Base-by-base conservation (phyloP, 164 flowering plant species). In the Cinnamomum chago region DNA sequence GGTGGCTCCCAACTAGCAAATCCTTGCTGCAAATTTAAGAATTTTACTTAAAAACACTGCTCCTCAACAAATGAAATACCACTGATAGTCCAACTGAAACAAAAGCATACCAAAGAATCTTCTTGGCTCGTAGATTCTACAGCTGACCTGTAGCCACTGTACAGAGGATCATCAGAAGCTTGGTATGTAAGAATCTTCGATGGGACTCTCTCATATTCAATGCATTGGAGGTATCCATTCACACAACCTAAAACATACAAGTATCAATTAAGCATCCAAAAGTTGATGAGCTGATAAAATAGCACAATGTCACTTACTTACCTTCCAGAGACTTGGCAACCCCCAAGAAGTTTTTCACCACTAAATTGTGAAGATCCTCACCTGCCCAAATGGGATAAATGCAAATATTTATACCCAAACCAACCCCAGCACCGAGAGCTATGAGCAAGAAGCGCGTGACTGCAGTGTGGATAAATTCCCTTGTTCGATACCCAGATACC, bases 1-100 rank as follows among this genome's bases (percentile, higher is more conserved):
- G 98, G 97, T 27, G 98, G 99, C 78, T 95, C 99, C 96, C 97
- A 95, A 30, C 81, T 70, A 2, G 98, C 98, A 82, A 93, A 95
- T 20, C 81, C 86, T 68, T 85, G 9, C 97, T 94, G 91, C 75
- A 78, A 15, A 78, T 50, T 75, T 18, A 1, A 58, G 64, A 24
- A 72, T 35, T 71, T 15, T 69, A 9, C 66, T 52, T 1, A 27
- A 22, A 3, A 27, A n/a, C 30, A 62, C 22, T 15, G 15, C n/a
- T 27, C 24, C 50, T 28, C 24, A 27, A 52, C 12, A 13, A 0
- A 52, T 18, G 18, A 18, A 52, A 52, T 3, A 52, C 18, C 15
- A 14, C 18, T 18, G 18, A 52, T 13, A 12, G 18, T 52, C 3
- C 58, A 13, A 14, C 3, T 11, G 18, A 14, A 52, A 52, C 70